These are phyloP conservation scores for Paraconiothyrium brasiliense DNA, from an alignment of 2,329 filamentous ascomycete genomes.

Conservation along the genomic window DNA sequence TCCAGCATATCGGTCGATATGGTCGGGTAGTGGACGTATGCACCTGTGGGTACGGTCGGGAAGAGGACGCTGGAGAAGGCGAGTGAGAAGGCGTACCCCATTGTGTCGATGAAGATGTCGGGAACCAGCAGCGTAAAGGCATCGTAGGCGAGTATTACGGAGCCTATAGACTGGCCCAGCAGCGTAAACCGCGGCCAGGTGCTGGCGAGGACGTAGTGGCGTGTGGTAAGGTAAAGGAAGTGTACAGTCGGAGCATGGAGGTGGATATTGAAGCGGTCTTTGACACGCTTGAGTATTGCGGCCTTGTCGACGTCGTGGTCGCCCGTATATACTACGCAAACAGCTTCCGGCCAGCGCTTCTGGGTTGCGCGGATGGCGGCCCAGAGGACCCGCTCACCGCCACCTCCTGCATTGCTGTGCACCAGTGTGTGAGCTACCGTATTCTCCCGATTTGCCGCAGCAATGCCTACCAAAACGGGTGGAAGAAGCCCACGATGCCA, in stretches of 20 bases:
- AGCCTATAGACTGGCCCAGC: conserved; percentile 91
- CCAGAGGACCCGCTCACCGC: conserved; percentile 95
- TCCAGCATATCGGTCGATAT: conserved; percentile 98
- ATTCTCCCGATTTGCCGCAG: neutral
- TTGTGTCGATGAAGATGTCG: conserved; percentile 95
- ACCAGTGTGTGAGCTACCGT: conserved; percentile 26
- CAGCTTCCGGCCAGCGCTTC: conserved; percentile 84
- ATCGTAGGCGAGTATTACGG: conserved; percentile 86
- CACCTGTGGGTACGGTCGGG: conserved; percentile 79
- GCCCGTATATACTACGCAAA: conserved; percentile 93
- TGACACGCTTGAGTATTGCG: conserved; percentile 78
- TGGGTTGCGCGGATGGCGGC: conserved; percentile 93
- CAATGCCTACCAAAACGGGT: conserved; percentile 84
- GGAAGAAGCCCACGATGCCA: conserved; percentile 93
- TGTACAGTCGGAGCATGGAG: conserved; percentile 83
- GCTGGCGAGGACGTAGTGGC: conserved; percentile 83
- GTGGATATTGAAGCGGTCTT: conserved; percentile 88
- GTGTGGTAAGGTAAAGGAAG: conserved; percentile 90
- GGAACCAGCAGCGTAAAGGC: conserved; percentile 91
- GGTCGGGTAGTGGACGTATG: conserved; percentile 97
- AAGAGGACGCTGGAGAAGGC: conserved; percentile 86
- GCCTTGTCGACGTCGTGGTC: conserved; percentile 88
- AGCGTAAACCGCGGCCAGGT: conserved; percentile 94
- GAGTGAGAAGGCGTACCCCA: conserved; percentile 95
- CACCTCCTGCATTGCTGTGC: conserved; percentile 90